Conservation (phyloP, 2,329 filamentous ascomycete genomes). For the Neurospora sp. region DNA sequence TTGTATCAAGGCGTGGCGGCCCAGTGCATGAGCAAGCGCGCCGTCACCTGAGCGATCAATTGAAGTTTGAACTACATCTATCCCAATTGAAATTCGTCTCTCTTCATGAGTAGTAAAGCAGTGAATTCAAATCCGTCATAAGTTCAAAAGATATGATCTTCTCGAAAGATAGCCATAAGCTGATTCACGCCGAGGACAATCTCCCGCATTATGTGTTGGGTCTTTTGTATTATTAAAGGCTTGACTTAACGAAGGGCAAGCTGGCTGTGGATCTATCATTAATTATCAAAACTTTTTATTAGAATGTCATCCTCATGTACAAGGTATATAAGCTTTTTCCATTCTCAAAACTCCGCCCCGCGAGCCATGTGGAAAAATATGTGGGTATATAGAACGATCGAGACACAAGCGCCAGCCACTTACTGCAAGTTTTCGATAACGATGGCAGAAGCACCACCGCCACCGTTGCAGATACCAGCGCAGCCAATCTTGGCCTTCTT, state of each 20-base stretch:
- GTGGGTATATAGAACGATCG: neutral
- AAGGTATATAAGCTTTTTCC: neutral
- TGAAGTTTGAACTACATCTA: neutral
- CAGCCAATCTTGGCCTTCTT: constrained; percentile 90
- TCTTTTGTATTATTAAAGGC: neutral
- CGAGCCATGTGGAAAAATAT: neutral
- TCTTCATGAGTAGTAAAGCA: neutral
- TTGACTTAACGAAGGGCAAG: neutral
- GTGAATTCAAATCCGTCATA: neutral
- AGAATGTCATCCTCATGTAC: neutral
- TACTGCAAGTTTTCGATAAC: constrained; percentile 70
- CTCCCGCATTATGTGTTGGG: neutral
- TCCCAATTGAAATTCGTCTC: neutral
- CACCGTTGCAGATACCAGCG: constrained; percentile 96
- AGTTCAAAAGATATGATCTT: neutral
- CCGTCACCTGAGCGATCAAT: neutral
- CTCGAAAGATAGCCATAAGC: neutral
- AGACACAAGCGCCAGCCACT: constrained; percentile 16
- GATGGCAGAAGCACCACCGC: constrained; percentile 86
- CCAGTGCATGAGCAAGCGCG: constrained; percentile 12
- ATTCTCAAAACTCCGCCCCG: neutral
- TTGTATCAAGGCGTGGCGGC: constrained; percentile 46
- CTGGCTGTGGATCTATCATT: neutral
- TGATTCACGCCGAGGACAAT: neutral
- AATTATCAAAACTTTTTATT: neutral